Base-by-base conservation (phyloP, 352 stramenopile genomes). In the Pilasporangium apinafurcum region DNA sequence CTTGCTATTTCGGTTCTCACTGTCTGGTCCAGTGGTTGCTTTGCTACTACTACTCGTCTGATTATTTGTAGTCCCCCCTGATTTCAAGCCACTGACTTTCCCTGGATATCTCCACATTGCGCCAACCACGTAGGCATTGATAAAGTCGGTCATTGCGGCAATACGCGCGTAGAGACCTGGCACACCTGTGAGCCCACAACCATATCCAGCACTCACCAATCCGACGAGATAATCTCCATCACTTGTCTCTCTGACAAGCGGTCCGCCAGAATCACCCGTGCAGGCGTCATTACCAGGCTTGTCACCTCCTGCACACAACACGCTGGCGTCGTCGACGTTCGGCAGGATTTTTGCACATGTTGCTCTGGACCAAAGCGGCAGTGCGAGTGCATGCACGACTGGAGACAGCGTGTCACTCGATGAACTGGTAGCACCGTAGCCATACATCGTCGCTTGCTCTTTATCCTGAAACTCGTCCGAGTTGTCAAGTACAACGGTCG, bases 261-360 rank as follows among this genome's bases (percentile, higher is more conserved):
- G 64, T 30, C 59, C 57, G 3, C 64, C 64, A 1, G 64, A 75
- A 48, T 75, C 64, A 6, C 64, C 64, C 8, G 60, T 67, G 44
- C 64, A 75, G 1, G 64, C 61, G 31, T 75, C 64, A 1, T 58
- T 44, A 12, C 49, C 60, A 10, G 51, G 31, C n/a, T n/a, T n/a
- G 30, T 70, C 42, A 12, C 64, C 64, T 3, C 64, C 64, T 7
- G 59, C 64, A 31, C 64, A 75, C 12, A 68, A 55, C 64, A 75
- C 71, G 40, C 58, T 68, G n/a, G n/a, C n/a, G 10, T 58, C 50
- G 41, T 75, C 64, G 14, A 71, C 45, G 18, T 65, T 50, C 5
- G 55, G 51, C 18, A 68, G 63, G 14, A 50, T 56, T 14, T 40
- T 37, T 2, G 41, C 33, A 39, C 64, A 75, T 37, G 44, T 44